These are phyloP conservation scores for Lenzites betulinus DNA, from an alignment of 768 basidiomycete species.

Conservation along the genomic window DNA sequence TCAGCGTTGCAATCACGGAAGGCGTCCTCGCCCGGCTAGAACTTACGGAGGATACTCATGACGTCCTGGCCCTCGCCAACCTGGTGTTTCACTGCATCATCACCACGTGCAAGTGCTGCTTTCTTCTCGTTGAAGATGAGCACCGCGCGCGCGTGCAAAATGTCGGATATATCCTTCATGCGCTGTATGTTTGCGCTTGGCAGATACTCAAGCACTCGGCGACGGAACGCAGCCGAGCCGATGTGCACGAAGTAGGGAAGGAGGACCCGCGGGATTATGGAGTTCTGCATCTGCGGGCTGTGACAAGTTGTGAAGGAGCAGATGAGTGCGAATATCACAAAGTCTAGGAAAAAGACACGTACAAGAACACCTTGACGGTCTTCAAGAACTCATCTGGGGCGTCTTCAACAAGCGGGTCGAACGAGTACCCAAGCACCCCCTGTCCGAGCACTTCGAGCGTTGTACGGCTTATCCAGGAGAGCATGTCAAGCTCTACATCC, in stretches of 20 bases:
- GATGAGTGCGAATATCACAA: not conserved
- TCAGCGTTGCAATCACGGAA: not conserved
- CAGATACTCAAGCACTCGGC: conserved; percentile 19
- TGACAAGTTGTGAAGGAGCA: not conserved
- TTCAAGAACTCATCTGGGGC: conserved; percentile 15
- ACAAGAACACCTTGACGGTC: conserved; percentile 26
- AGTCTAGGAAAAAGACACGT: not conserved
- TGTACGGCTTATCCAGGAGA: conserved; percentile 42
- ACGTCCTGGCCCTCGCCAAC: conserved; percentile 33
- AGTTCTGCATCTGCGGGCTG: conserved; percentile 14
- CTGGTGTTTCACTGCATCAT: conserved; percentile 25
- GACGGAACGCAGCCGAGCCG: conserved; percentile 24
- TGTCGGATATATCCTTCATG: conserved; percentile 27
- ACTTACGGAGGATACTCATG: conserved; percentile 33
- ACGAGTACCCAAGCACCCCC: conserved; percentile 27
- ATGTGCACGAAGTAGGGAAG: conserved; percentile 12
- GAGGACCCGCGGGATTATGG: not conserved
- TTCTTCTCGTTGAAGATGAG: conserved; percentile 26
- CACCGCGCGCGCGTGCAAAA: conserved; percentile 22
- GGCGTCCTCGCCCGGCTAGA: not conserved
- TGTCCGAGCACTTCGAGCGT: conserved; percentile 44
- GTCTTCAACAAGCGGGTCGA: conserved; percentile 25
- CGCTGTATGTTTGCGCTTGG: conserved; percentile 21
- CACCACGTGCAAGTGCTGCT: conserved; percentile 10
- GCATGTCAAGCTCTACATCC: conserved; percentile 26